Evolutionary conservation across 345 rosid species (phyloP).

Genomic region (Eucalyptus tenuipes): DNA sequence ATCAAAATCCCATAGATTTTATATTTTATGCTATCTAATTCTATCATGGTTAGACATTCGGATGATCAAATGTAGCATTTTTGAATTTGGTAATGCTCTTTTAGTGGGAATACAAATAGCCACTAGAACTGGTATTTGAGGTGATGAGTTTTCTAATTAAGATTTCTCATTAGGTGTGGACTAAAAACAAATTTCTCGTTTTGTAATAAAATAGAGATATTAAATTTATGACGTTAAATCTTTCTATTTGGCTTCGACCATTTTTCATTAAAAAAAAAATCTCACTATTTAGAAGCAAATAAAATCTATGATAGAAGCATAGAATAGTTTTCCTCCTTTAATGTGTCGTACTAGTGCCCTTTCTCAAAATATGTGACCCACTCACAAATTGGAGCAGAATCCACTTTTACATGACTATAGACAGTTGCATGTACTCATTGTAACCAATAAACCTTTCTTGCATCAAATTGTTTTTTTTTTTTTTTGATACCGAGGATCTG

Average conservation of each 20-base stretch:
- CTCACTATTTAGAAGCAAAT: background rate
- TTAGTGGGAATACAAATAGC: background rate
- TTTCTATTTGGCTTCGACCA: background rate
- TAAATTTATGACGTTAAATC: background rate
- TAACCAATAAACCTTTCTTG: background rate
- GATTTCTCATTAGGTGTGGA: background rate
- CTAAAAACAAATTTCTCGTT: background rate
- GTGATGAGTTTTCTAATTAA: background rate
- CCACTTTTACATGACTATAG: background rate
- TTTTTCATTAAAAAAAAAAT: background rate
- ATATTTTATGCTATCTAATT: too few species aligned
- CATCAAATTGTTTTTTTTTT: background rate
- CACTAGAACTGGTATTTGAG: background rate
- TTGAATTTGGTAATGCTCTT: background rate
- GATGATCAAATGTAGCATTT: fast-evolving
- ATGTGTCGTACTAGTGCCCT: background rate
- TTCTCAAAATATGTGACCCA: background rate
- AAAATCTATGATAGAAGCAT: background rate
- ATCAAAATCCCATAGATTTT: fast-evolving
- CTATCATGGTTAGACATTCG: fast-evolving
- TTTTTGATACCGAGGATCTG: too few species aligned
- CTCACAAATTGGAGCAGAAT: background rate
- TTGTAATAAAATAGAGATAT: background rate
- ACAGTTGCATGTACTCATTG: background rate
- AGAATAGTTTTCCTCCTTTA: background rate